Base-by-base conservation (phyloP, 306 rosid genomes). In the Vicia villosa region DNA sequence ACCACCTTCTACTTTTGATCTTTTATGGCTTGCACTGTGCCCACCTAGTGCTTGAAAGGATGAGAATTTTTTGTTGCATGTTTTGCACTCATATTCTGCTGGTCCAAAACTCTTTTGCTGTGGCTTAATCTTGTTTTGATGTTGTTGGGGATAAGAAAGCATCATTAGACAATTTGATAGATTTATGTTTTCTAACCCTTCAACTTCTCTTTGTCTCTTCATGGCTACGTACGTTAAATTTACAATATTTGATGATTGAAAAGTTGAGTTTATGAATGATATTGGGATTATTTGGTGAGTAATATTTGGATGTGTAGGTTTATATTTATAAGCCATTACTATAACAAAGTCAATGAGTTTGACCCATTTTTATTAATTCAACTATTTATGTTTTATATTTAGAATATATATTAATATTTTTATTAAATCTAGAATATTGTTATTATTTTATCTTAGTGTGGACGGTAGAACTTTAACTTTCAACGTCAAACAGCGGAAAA, bases 31-130 rank as follows among this genome's bases (percentile, higher is more conserved):
- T 0, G 96, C 89, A 8, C 93, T 79, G 79, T 93, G 98, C 6
- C 96, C 96, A 5, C 98, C 98, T 0, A 93, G 85, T 0, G 96
- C 98, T 57, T 90, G 96, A 60, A 93, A 93, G 0, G 98, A 93
- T 1, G 86, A 16, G 81, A 93, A 90, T 19, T 77, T 85, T 3
- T 91, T 84, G 66, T 83, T 88, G 76, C 96, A 93, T 2, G 96
- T 88, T 72, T 93, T 93, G 87, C 98, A 93, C 65, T 81, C 85
- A 65, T 80, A 84, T 30, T 79, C 78, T 13, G 17, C 60, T 30
- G 9, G 32, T 5, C 11, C 67, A 8, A 26, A n/a, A 21, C 28
- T 6, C 49, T 21, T 65, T 0, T 3, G 46, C 0, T 0, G 56
- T 12, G 49, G 34, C 7, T 62, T 40, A 12, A 76, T 72, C 57